phyloP scores from a whole-genome alignment of 75 land plant genomes.

The Picea glauca region DNA sequence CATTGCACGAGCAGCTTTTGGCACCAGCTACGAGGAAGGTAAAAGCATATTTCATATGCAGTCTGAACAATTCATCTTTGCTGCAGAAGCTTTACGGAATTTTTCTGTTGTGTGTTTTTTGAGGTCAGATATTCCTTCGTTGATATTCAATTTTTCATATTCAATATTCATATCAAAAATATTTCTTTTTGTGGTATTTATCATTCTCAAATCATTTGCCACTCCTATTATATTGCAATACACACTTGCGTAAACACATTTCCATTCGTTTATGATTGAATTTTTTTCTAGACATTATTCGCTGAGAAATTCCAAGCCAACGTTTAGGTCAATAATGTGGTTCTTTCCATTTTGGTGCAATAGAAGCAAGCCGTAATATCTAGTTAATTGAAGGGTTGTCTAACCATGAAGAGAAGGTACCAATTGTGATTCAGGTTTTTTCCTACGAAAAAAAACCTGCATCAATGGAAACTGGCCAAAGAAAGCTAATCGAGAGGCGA shows the following conservation, averaged over 20 bases:
- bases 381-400: not conserved
- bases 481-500: slow-evolving; percentile 33
- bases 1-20: slow-evolving; percentile 73
- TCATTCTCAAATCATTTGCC: too few relatives aligned
- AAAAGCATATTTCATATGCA: slow-evolving; percentile 45
- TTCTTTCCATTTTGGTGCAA: not conserved
- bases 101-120: slow-evolving; percentile 49
- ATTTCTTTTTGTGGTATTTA: too few relatives aligned
- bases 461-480: slow-evolving; percentile 21
- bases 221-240: too few relatives aligned
- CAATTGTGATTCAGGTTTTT: slow-evolving; percentile 17
- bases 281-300: too few relatives aligned
- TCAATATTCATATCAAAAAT: not conserved
- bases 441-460: slow-evolving; percentile 32
- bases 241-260: not conserved
- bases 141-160: not conserved
- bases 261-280: too few relatives aligned
- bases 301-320: too few relatives aligned
- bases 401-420: not conserved
- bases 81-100: slow-evolving; percentile 7
- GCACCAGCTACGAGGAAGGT: slow-evolving; percentile 68
- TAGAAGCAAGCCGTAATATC: not conserved
- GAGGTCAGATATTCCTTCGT: not conserved
- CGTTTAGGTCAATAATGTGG: too few relatives aligned
- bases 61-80: slow-evolving; percentile 32